A percentile compares a stretch with the other conserved stretches of the same genome.
phyloP scores from a whole-genome alignment of 441 rosid species.

The Cnidoscolus chayamansa region DNA sequence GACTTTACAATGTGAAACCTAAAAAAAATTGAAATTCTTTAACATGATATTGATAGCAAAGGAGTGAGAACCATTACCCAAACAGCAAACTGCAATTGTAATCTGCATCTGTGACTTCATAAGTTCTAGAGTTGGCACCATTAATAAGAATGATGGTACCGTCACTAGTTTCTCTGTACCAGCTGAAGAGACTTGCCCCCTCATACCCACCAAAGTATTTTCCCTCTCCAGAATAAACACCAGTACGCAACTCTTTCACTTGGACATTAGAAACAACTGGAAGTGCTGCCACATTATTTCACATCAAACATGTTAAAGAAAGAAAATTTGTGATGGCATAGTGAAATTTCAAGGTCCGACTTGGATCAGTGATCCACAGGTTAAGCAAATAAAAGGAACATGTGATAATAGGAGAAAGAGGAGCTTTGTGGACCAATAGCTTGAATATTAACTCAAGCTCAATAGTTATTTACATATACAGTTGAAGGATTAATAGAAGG shows the following conservation, averaged over 20 bases:
- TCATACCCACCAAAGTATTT: conserved; percentile 93
- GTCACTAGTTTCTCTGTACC: conserved; percentile 82
- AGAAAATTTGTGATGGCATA: conserved; percentile 3
- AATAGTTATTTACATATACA: too few relatives aligned
- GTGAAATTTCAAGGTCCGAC: not conserved
- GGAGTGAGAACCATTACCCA: conserved; percentile 53
- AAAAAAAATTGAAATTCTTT: not conserved
- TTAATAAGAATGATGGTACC: conserved; percentile 63
- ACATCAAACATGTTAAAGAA: conserved; percentile 17
- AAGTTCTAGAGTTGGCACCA: conserved; percentile 67
- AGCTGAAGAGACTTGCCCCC: conserved; percentile 83
- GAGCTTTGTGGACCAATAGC: too few relatives aligned
- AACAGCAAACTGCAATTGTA: conserved; percentile 76
- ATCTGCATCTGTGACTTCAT: conserved; percentile 80
- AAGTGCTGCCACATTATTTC: conserved; percentile 53
- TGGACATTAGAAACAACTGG: conserved; percentile 67
- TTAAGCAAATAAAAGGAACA: not conserved
- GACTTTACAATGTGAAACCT: not conserved
- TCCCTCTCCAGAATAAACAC: conserved; percentile 82
- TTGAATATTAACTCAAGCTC: too few relatives aligned
- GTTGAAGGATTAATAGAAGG: too few relatives aligned
- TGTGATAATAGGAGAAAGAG: too few relatives aligned
- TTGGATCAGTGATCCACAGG: not conserved
- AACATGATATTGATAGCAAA: not conserved
- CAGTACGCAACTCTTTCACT: conserved; percentile 57